These are phyloP conservation scores for Juglanconis juglandina DNA, from an alignment of 2,329 filamentous ascomycete species.

Conservation along the genomic window DNA sequence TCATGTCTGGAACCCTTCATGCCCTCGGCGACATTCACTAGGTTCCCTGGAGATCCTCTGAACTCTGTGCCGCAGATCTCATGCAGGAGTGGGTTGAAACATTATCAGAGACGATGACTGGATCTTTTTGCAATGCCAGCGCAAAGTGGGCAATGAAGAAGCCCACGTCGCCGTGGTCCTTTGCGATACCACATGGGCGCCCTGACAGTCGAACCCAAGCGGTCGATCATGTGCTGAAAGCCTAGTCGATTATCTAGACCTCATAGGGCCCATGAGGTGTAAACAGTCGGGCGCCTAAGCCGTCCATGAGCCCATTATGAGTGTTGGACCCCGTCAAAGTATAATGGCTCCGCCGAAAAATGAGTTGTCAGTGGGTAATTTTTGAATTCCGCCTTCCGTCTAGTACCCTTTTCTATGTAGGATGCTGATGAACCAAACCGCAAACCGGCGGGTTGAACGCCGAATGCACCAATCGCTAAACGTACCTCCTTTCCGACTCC, in stretches of 20 bases:
- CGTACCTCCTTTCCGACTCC: not conserved
- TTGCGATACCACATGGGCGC: too few relatives aligned
- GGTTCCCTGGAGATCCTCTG: too few relatives aligned
- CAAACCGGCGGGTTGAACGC: constrained; percentile 16
- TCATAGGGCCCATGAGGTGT: not conserved
- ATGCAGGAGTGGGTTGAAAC: not conserved
- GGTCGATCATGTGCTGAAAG: too few relatives aligned
- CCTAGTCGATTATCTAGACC: too few relatives aligned
- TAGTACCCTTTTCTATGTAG: not conserved
- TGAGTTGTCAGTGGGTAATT: not conserved
- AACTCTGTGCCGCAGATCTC: not conserved
- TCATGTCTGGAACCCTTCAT: not conserved
- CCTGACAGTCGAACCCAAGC: too few relatives aligned
- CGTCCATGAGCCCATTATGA: not conserved
- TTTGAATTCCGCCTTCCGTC: not conserved
- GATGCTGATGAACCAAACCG: not conserved
- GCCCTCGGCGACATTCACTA: not conserved
- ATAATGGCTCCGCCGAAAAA: not conserved
- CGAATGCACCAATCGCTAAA: constrained; percentile 6
- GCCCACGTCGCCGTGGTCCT: too few relatives aligned
- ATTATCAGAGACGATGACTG: too few relatives aligned
- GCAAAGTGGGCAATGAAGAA: too few relatives aligned
- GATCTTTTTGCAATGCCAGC: too few relatives aligned
- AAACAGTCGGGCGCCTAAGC: not conserved
- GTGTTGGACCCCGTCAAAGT: not conserved